Evolutionary conservation across 1,284 basidiomycete genomes (phyloP), one percentile per base, ranked within the genome.

Genomic region (Schizophyllum commune): DNA sequence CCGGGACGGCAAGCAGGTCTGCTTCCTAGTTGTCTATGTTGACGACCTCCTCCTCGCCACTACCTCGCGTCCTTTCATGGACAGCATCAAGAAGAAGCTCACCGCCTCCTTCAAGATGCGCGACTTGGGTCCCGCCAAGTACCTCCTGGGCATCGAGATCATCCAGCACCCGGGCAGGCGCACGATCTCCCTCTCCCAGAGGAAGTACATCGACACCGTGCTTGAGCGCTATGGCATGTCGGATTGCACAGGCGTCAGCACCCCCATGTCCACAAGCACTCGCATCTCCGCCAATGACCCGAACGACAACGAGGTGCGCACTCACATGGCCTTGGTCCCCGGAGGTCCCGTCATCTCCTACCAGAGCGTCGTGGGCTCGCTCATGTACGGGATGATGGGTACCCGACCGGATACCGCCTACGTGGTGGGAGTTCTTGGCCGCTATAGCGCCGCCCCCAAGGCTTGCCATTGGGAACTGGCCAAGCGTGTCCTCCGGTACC

Each of bases 141-240:
- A 65, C 61, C 61, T 79, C 0, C 68, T 79, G 3, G 74, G 73
- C 34, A 70, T 79, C n/a, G 68, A 75, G 56, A 69, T 79, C 27
- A 63, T 61, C 1, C 63, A 69, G 0, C 68, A 78, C 60, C 63
- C 66, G 0, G 27, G 60, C 1, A 61, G 62, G 1, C 63, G 61
- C 4, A 70, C 65, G 4, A 57, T 79, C 7, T 52, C 57, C 0
- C 65, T 79, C 13, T 72, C 69, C 1, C 77, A 80, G 60, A 55
- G 60, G 0, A 69, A 71, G 7, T 77, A 78, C 62, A 68, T 72
- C 27, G 55, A 71, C 0, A 61, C 68, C n/a, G 67, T 77, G 6
- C 72, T 82, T 1, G 61, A 69, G 1, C 54, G 64, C 5, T 73
- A 69, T 57, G 63, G 67, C 0, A 72, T 78, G 68, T 53, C 61